Evolutionary conservation across 2,329 filamentous ascomycete species (phyloP).

Genomic region (Stachybotrys elegans): DNA sequence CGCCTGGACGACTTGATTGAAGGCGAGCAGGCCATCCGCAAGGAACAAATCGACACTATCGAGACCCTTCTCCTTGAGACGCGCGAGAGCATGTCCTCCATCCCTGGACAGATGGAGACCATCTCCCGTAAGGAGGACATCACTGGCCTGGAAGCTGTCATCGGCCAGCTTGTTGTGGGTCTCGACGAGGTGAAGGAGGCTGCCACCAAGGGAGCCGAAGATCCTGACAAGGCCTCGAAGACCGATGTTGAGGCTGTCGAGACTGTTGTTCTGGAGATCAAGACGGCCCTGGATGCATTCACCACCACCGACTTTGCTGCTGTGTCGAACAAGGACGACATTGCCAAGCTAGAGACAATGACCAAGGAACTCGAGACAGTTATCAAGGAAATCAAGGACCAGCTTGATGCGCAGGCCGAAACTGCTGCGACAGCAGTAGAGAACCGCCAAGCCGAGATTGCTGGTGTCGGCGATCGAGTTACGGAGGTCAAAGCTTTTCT

Average conservation of each 20-base stretch:
- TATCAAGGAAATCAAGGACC: conserved; percentile 68
- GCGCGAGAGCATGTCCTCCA: conserved; percentile 63
- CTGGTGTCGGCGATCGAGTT: conserved; percentile 71
- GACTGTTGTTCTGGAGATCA: conserved; percentile 79
- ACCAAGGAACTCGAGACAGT: conserved; percentile 62
- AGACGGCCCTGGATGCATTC: conserved; percentile 69
- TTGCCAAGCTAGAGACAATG: conserved; percentile 57
- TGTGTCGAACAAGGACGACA: conserved; percentile 71
- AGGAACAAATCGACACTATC: conserved; percentile 60
- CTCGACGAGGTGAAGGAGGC: conserved; percentile 69
- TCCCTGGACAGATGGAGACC: conserved; percentile 63
- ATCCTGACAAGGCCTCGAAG: conserved; percentile 67
- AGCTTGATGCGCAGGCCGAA: conserved; percentile 61
- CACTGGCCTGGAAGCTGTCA: conserved; percentile 67
- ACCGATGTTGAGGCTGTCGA: conserved; percentile 78
- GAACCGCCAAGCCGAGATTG: conserved; percentile 78
- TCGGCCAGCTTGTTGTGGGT: conserved; percentile 69
- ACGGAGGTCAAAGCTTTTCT: conserved; percentile 73
- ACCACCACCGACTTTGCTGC: conserved; percentile 64
- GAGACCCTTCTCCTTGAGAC: conserved; percentile 66
- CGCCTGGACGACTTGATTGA: conserved; percentile 78
- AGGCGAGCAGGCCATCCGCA: conserved; percentile 63
- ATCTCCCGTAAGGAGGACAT: conserved; percentile 76
- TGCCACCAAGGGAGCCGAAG: conserved; percentile 47
- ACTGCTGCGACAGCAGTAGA: conserved; percentile 75